Conservation (phyloP, 225 moss, liverwort and hornwort species). For the Polytrichum commune region DNA sequence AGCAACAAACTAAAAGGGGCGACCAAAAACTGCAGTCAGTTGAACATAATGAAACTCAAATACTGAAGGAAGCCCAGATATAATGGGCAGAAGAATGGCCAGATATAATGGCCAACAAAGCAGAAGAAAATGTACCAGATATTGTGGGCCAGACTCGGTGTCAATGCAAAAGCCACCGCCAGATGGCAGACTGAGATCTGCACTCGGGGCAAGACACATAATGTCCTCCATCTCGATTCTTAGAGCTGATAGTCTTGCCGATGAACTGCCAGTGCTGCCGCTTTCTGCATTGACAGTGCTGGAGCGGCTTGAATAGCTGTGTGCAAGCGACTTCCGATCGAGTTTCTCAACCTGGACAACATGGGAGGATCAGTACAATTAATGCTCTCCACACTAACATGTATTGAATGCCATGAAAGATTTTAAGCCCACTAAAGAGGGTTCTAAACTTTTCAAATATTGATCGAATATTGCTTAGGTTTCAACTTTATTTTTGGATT, state of each 20-base stretch:
- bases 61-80: too few species aligned
- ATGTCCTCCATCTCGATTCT: constrained; percentile 95
- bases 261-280: constrained; percentile 33
- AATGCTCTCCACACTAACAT: not conserved
- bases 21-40: too few species aligned
- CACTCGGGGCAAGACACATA: constrained; percentile 68
- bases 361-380: not conserved
- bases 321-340: constrained; percentile 64
- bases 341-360: constrained; percentile 71
- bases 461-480: too few species aligned
- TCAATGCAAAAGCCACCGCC: constrained; percentile 91
- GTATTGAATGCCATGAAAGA: too few species aligned
- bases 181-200: constrained; percentile 92
- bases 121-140: constrained; percentile 54
- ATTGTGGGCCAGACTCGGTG: constrained; percentile 70
- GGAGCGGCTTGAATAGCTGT: constrained; percentile 55
- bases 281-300: constrained; percentile 47
- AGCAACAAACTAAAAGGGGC: too few species aligned
- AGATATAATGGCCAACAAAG: not conserved
- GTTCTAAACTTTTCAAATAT: too few species aligned
- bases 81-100: too few species aligned
- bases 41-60: not conserved
- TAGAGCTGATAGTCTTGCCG: constrained; percentile 51
- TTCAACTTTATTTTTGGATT: too few species aligned
- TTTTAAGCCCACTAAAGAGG: too few species aligned